These are phyloP conservation scores for Gracilariopsis chorda DNA, from an alignment of 23 red algal genomes.

Conservation along the genomic window DNA sequence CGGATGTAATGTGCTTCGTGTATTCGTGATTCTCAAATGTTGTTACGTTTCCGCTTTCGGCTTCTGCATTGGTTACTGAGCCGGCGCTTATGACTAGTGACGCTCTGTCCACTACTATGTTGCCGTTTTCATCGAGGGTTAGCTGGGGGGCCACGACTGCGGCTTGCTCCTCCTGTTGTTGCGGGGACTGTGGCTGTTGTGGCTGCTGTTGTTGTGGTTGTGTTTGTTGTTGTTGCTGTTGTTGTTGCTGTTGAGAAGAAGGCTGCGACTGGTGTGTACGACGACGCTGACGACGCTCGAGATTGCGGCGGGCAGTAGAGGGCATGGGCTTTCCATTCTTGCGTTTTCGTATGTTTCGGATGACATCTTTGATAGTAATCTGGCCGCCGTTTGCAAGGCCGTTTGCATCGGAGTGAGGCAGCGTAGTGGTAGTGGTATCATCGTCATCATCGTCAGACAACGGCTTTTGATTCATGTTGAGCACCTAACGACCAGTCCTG, in stretches of 20 bases:
- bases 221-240: neutral
- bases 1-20: slow-evolving; percentile 49
- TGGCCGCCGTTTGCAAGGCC: neutral
- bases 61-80: slow-evolving; percentile 1
- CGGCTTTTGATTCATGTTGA: too few species aligned
- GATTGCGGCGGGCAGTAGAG: neutral
- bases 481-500: too few species aligned
- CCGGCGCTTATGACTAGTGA: slow-evolving; percentile 67
- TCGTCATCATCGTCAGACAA: slow-evolving; percentile 4
- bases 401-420: neutral
- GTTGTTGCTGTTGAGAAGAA: too few species aligned
- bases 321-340: slow-evolving; percentile 49
- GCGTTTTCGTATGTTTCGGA: slow-evolving; percentile 27
- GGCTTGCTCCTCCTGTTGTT: neutral
- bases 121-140: slow-evolving; percentile 80
- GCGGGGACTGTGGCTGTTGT: neutral
- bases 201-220: neutral
- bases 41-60: neutral
- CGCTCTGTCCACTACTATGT: slow-evolving; percentile 79
- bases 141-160: slow-evolving; percentile 78
- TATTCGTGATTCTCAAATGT: slow-evolving; percentile 36
- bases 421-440: neutral
- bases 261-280: neutral
- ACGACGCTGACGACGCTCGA: slow-evolving; percentile 37
- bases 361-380: slow-evolving; percentile 42